These are phyloP conservation scores for Saccharomycopsis capsularis DNA, from an alignment of 805 yeast species.

Conservation along the genomic window DNA sequence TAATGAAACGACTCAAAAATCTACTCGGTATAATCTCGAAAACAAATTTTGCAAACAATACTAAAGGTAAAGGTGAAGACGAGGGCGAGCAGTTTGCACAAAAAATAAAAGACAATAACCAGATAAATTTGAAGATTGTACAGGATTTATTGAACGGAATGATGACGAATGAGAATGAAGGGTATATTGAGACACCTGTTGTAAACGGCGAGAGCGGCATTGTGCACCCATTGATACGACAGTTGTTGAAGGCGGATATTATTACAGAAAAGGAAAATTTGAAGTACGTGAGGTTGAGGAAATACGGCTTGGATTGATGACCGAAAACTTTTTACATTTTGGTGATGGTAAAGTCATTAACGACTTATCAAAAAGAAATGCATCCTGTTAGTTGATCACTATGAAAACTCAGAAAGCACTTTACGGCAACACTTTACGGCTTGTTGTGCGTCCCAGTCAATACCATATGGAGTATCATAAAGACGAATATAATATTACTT, in stretches of 20 bases:
- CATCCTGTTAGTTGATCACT: no score
- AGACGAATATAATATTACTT: no score
- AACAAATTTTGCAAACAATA: not conserved
- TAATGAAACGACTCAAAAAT: not conserved
- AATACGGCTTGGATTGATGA: conserved; percentile 15
- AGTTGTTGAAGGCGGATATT: conserved; percentile 12
- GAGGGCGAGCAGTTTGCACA: not conserved
- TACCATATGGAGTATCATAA: no score
- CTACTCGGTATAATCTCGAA: not conserved
- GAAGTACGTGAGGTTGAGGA: conserved; percentile 8
- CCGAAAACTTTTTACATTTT: no score
- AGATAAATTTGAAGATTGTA: not conserved
- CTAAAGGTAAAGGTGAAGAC: not conserved
- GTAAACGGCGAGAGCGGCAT: conserved; percentile 25
- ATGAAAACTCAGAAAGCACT: not conserved
- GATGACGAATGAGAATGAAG: conserved; percentile 18
- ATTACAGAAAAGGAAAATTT: conserved; percentile 8
- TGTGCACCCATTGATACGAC: conserved; percentile 20
- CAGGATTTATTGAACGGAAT: conserved; percentile 10
- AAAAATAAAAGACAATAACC: not conserved
- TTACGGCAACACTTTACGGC: no score
- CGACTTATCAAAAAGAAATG: no score
- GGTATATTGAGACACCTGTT: conserved; percentile 7
- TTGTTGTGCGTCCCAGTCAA: no score
- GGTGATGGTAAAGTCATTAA: no score